phyloP scores from a whole-genome alignment of 345 rosid genomes.

The Cardamine chenopodiifolia region DNA sequence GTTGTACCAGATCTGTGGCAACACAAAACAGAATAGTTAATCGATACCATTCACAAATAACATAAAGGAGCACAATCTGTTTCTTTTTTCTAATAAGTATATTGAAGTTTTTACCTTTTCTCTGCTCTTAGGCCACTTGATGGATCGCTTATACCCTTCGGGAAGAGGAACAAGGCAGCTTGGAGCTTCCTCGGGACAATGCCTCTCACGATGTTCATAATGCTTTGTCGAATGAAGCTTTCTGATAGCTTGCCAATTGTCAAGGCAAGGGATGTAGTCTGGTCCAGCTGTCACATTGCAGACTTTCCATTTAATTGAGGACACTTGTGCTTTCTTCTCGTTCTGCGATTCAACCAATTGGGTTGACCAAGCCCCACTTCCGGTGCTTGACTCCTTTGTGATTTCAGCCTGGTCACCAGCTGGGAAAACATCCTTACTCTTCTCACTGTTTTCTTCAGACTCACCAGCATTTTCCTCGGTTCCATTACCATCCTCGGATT shows the following conservation, averaged over 20 bases:
- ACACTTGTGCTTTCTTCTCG: conserved; percentile 68
- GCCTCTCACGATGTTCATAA: conserved; percentile 96
- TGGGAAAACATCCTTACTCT: conserved; percentile 51
- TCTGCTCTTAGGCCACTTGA: conserved; percentile 92
- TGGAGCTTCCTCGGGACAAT: conserved; percentile 85
- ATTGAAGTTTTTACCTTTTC: conserved; percentile 53
- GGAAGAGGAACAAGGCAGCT: conserved; percentile 84
- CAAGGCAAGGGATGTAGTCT: conserved; percentile 97
- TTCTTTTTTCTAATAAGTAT: neutral
- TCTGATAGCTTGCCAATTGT: conserved; percentile 72
- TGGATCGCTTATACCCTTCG: conserved; percentile 67
- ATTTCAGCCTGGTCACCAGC: conserved; percentile 66
- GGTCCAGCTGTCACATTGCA: conserved; percentile 91
- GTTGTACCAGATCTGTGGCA: conserved; percentile 63
- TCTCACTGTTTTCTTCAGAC: conserved; percentile 41
- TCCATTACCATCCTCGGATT: conserved; percentile 32
- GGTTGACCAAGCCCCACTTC: conserved; percentile 75
- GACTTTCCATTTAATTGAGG: conserved; percentile 61
- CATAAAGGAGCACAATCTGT: neutral
- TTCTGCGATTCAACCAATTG: conserved; percentile 82
- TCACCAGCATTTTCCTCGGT: conserved; percentile 35
- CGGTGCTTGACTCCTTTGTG: conserved; percentile 61
- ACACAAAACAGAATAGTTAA: conserved; percentile 33
- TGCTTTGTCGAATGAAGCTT: conserved; percentile 69
- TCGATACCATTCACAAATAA: neutral